phyloP scores from a whole-genome alignment of 257 asterid species.

The Vinca minor region DNA sequence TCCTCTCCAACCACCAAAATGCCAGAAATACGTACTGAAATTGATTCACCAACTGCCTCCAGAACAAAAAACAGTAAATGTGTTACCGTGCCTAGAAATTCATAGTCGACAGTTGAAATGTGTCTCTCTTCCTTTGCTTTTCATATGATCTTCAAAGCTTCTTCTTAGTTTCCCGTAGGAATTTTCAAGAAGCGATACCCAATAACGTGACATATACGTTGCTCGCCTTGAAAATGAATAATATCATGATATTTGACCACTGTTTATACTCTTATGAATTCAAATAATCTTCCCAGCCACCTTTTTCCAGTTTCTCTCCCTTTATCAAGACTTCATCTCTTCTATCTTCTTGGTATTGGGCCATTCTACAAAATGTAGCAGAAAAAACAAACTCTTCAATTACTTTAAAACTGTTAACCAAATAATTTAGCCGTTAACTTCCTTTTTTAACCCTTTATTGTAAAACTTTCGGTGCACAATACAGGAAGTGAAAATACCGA shows the following conservation, averaged over 20 bases:
- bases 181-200: too few relatives aligned
- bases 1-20: not conserved
- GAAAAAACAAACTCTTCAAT: not conserved
- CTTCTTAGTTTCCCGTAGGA: too few relatives aligned
- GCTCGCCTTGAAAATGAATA: too few relatives aligned
- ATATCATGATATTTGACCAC: too few relatives aligned
- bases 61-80: too few relatives aligned
- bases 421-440: not conserved
- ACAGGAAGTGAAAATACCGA: slow-evolving; percentile 15
- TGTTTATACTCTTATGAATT: slow-evolving; percentile 26
- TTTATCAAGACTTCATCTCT: slow-evolving; percentile 71
- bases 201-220: too few relatives aligned
- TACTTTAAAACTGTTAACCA: not conserved
- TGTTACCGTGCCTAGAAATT: too few relatives aligned
- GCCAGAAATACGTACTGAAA: not conserved
- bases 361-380: slow-evolving; percentile 52
- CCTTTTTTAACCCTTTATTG: not conserved
- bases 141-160: too few relatives aligned
- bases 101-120: too few relatives aligned
- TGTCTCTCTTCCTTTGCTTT: too few relatives aligned
- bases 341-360: slow-evolving; percentile 77
- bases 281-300: slow-evolving; percentile 79
- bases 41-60: not conserved
- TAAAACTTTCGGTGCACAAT: not conserved
- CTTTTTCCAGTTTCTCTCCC: slow-evolving; percentile 58